Evolutionary conservation across 805 yeast genomes (phyloP).

Genomic region (Priceomyces melissophilus): DNA sequence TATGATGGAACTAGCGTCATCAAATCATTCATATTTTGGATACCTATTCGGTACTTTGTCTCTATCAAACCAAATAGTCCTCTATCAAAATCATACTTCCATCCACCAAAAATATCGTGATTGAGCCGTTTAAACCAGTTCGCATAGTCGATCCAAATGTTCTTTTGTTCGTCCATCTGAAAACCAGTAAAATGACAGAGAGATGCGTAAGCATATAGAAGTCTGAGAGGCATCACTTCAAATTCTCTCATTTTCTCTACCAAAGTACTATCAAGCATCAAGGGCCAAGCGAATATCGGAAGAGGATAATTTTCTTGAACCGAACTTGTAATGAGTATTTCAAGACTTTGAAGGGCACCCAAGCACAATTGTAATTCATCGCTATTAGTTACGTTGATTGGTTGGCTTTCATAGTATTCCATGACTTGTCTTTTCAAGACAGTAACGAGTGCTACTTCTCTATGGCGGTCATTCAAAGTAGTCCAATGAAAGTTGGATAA

Average conservation of each 20-base stretch:
- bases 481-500: background rate
- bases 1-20: no score
- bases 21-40: no score
- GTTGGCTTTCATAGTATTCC: constrained; percentile 4
- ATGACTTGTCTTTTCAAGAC: constrained; percentile 2
- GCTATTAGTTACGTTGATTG: background rate
- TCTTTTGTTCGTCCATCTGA: constrained; percentile 13
- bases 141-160: constrained; percentile 27
- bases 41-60: background rate
- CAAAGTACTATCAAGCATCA: constrained; percentile 14
- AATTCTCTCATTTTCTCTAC: constrained; percentile 16
- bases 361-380: constrained; percentile 4
- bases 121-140: constrained; percentile 14
- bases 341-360: constrained; percentile 10
- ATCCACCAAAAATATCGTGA: constrained; percentile 7
- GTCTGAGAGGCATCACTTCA: constrained; percentile 22
- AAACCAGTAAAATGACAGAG: constrained; percentile 19
- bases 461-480: background rate
- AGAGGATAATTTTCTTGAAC: constrained; percentile 21
- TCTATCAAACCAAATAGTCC: constrained; percentile 6
- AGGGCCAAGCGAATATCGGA: constrained; percentile 29
- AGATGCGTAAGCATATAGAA: constrained; percentile 19
- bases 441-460: background rate
- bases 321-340: constrained; percentile 11
- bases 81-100: constrained; percentile 13